Evolutionary conservation across 352 stramenopile genomes (phyloP).

Genomic region (Elongisporangium undulatum): DNA sequence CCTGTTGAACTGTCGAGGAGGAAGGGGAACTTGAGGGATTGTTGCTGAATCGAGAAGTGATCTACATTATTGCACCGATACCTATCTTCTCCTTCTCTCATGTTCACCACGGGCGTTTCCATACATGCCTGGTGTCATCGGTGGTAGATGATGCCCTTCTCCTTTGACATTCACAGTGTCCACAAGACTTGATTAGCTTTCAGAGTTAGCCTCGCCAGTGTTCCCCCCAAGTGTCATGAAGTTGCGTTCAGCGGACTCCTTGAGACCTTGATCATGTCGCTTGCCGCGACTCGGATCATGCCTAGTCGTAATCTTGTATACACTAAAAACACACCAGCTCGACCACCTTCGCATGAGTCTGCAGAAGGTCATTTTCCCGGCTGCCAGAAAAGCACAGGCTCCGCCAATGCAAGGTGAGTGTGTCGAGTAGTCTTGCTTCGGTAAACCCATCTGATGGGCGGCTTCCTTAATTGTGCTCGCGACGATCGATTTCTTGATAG

Average conservation of each 20-base stretch:
- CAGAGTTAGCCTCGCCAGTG: conserved; percentile 13
- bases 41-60: no score
- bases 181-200: conserved; percentile 18
- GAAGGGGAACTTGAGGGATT: no score
- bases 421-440: conserved; percentile 11
- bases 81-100: no score
- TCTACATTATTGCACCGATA: no score
- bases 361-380: conserved; percentile 22
- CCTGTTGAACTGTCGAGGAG: no score
- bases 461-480: conserved; percentile 13
- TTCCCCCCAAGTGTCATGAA: conserved; percentile 6
- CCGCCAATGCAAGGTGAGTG: conserved; percentile 17
- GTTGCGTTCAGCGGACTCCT: conserved; percentile 15
- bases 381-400: conserved; percentile 15
- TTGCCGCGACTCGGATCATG: conserved; percentile 21
- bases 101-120: no score
- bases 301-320: conserved; percentile 16
- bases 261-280: conserved; percentile 24
- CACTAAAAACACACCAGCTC: conserved; percentile 22
- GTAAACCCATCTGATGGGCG: conserved; percentile 6
- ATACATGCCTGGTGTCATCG: no score
- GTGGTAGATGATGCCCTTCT: no score
- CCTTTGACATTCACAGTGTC: conserved; percentile 5
- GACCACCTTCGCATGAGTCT: conserved; percentile 16
- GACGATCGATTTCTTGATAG: conserved; percentile 15